Percentiles rank a stretch among this genome's conserved stretches.
Conservation (phyloP, 768 basidiomycete species). For the Daedaleopsis nitida region DNA sequence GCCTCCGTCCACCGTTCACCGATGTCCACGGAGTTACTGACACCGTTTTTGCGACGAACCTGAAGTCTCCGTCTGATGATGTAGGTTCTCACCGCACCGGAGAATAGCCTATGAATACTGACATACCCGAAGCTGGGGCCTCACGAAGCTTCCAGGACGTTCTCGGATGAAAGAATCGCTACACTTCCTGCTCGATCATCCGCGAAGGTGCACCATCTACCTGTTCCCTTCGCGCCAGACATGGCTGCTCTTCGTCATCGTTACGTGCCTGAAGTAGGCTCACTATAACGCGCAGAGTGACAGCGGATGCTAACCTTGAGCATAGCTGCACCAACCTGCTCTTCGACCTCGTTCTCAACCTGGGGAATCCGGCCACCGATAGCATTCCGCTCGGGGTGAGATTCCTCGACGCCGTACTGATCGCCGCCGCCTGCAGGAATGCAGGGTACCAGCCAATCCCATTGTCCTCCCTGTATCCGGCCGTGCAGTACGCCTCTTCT, state of each 20-base stretch:
- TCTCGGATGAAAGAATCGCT: constrained; percentile 76
- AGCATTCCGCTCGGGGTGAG: constrained; percentile 69
- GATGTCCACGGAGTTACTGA: constrained; percentile 3
- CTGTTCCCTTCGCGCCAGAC: constrained; percentile 92
- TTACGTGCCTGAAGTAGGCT: constrained; percentile 69
- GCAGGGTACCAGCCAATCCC: constrained; percentile 82
- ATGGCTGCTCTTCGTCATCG: constrained; percentile 77
- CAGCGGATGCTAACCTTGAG: constrained; percentile 45
- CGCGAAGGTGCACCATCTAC: constrained; percentile 87
- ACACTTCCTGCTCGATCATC: constrained; percentile 91
- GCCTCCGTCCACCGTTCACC: constrained; percentile 2
- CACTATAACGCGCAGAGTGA: neutral
- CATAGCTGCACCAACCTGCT: constrained; percentile 61
- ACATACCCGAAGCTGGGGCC: constrained; percentile 60
- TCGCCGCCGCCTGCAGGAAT: constrained; percentile 78
- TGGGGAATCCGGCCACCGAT: constrained; percentile 70
- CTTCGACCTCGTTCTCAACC: constrained; percentile 84
- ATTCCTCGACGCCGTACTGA: constrained; percentile 72
- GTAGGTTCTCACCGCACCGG: constrained; percentile 54
- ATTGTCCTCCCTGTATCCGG: constrained; percentile 73
- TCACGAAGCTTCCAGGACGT: constrained; percentile 56
- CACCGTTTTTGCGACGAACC: neutral
- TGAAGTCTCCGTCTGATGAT: constrained; percentile 77
- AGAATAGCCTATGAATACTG: neutral
- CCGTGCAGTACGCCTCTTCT: constrained; percentile 63